A percentile compares a stretch with the other conserved stretches of the same genome.
Evolutionary conservation across 768 basidiomycete species (phyloP).

Genomic region (Suillus subalutaceus): DNA sequence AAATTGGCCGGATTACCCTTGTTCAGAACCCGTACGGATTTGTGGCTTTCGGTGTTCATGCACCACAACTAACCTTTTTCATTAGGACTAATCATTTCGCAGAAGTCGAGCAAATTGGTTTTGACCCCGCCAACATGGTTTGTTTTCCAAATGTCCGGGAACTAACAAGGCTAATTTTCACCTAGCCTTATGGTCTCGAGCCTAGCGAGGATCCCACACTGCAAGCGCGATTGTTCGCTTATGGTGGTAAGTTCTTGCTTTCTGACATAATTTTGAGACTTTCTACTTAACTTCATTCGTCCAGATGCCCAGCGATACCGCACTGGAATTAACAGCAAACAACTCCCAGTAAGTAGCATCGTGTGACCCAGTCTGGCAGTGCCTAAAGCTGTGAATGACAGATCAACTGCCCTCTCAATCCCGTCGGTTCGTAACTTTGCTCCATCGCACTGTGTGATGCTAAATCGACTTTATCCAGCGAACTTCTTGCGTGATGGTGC

Average conservation of each 20-base stretch:
- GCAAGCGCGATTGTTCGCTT: constrained; percentile 60
- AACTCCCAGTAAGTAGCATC: constrained; percentile 33
- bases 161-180: neutral
- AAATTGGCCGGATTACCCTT: constrained; percentile 42
- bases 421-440: constrained; percentile 33
- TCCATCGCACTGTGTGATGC: too few species aligned
- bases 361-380: neutral
- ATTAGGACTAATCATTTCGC: constrained; percentile 33
- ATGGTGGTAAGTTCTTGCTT: constrained; percentile 41
- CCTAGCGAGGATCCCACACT: constrained; percentile 60
- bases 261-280: neutral
- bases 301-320: constrained; percentile 44
- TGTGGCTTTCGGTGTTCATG: neutral
- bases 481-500: constrained; percentile 43
- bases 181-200: constrained; percentile 40
- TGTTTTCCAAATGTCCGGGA: neutral
- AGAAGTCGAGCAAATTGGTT: constrained; percentile 48
- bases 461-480: constrained; percentile 21
- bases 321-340: constrained; percentile 40
- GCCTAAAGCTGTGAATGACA: constrained; percentile 11
- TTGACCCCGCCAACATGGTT: constrained; percentile 54
- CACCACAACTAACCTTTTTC: neutral
- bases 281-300: neutral
- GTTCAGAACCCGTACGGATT: constrained; percentile 39
- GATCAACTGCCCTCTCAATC: constrained; percentile 43